A percentile compares a stretch with the other conserved stretches of the same genome.
These are phyloP conservation scores for Fomitopsis pinicola DNA, from an alignment of 1,284 basidiomycete genomes.

Conservation along the genomic window DNA sequence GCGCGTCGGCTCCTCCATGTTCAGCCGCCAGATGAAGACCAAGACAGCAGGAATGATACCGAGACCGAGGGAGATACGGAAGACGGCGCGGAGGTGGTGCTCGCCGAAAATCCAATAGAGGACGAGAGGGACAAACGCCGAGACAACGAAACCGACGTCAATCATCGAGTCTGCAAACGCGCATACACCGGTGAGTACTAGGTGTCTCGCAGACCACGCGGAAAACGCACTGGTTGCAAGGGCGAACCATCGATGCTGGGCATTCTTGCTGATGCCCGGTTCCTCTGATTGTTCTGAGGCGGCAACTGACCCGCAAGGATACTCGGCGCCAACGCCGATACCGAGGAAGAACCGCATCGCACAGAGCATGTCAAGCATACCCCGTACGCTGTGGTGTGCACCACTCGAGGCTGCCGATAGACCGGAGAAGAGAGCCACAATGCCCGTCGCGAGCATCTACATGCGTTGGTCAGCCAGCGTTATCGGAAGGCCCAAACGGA, in stretches of 20 bases:
- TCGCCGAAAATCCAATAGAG: conserved; percentile 84
- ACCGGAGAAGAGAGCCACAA: conserved; percentile 76
- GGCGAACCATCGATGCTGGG: conserved; percentile 84
- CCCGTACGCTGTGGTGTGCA: conserved; percentile 64
- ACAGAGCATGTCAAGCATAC: conserved; percentile 73
- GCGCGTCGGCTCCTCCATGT: conserved; percentile 76
- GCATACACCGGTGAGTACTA: conserved; percentile 1
- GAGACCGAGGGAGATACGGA: conserved; percentile 88
- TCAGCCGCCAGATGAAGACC: conserved; percentile 84
- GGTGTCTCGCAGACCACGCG: background rate
- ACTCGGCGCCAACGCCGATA: conserved; percentile 85
- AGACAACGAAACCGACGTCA: conserved; percentile 82
- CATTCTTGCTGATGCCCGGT: conserved; percentile 66
- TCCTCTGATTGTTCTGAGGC: conserved; percentile 90
- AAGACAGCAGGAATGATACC: conserved; percentile 79
- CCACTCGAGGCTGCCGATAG: conserved; percentile 84
- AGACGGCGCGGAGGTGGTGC: conserved; percentile 79
- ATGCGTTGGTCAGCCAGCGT: conserved; percentile 2
- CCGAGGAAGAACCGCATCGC: conserved; percentile 85
- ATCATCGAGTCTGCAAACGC: conserved; percentile 71
- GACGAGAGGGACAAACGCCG: conserved; percentile 82
- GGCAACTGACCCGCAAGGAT: conserved; percentile 90
- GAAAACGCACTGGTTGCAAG: conserved; percentile 70
- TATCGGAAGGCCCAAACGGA: background rate
- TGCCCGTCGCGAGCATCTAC: conserved; percentile 72